Base-by-base conservation (phyloP, 2,329 filamentous ascomycete species). In the Rutstroemia sp. region DNA sequence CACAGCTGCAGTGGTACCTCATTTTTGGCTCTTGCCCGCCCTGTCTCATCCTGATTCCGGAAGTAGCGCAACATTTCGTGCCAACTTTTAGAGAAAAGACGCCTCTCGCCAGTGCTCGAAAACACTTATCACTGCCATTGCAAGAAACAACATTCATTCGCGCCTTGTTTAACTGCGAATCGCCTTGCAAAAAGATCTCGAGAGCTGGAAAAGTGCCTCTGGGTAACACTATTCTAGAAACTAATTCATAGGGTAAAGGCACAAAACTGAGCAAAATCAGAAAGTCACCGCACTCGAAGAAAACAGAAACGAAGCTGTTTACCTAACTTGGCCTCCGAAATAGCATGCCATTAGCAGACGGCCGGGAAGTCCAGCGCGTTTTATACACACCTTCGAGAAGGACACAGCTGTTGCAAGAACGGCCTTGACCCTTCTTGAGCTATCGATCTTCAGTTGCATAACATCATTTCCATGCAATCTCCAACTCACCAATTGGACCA, bases 381-480 rank as follows among this genome's bases (percentile, higher is more conserved):
- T 53, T 57, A 63, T 51, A 61, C 30, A 54, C 46, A 56, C 51
- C 42, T 51, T 51, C 36, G 19, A 49, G 46, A 54, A 56, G 60
- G 44, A 45, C 48, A 55, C 53, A 60, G 60, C 48, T 51, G 53
- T 56, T 58, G 48, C 57, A 56, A 61, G 55, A 54, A 51, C 56
- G 38, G 56, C 51, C 49, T 58, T 57, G 57, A 60, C 27, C 50
- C 58, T 61, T 60, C 54, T 59, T 56, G 48, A 51, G 61, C 52
- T 42, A 57, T 47, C 48, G 47, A 40, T 53, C 48, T 49, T 48
- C 42, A 57, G 47, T 21, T 59, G 59, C 53, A 59, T 38, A 52
- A 61, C 44, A 49, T 58, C 63, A 66, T 62, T 66, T 69, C 78
- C 78, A 85, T 85, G 81, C 77, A 78, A 76, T 74, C 73, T 67